phyloP scores from a whole-genome alignment of 148 eudicot species.

The Rhododendron mucronatum region DNA sequence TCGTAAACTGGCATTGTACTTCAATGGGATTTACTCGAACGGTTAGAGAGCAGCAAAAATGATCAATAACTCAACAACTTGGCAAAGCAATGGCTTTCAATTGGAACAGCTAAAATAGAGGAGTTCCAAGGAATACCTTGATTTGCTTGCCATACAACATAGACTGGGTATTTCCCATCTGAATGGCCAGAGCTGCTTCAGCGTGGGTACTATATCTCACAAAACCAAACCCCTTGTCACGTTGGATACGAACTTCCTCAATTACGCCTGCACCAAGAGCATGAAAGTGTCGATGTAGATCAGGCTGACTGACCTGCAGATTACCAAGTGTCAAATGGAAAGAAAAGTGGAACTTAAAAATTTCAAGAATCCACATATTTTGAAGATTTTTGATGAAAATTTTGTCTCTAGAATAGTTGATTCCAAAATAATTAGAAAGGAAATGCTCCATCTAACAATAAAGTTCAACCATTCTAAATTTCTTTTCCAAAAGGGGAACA shows the following conservation, averaged over 20 bases:
- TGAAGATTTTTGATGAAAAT: not conserved
- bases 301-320: slow-evolving; percentile 76
- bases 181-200: slow-evolving; percentile 91
- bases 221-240: slow-evolving; percentile 98
- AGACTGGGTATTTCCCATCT: slow-evolving; percentile 76
- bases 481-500: not conserved
- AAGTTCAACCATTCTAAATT: not conserved
- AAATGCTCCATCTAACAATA: not conserved
- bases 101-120: not conserved
- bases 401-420: not conserved
- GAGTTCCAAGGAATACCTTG: slow-evolving; percentile 45
- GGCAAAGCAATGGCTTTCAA: slow-evolving; percentile 4
- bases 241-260: slow-evolving; percentile 94
- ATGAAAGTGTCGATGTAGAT: slow-evolving; percentile 89
- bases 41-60: not conserved
- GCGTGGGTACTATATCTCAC: slow-evolving; percentile 91
- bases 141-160: slow-evolving; percentile 65
- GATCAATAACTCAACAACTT: not conserved
- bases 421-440: not conserved
- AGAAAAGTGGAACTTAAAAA: not conserved
- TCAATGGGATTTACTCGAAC: not conserved
- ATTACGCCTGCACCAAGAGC: slow-evolving; percentile 83
- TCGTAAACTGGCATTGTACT: not conserved
- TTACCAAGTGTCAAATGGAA: not conserved
- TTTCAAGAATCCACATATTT: not conserved